A percentile compares a stretch with the other conserved stretches of the same genome.
Conservation (phyloP, 1,284 basidiomycete species). For the Cryptococcus floricola region DNA sequence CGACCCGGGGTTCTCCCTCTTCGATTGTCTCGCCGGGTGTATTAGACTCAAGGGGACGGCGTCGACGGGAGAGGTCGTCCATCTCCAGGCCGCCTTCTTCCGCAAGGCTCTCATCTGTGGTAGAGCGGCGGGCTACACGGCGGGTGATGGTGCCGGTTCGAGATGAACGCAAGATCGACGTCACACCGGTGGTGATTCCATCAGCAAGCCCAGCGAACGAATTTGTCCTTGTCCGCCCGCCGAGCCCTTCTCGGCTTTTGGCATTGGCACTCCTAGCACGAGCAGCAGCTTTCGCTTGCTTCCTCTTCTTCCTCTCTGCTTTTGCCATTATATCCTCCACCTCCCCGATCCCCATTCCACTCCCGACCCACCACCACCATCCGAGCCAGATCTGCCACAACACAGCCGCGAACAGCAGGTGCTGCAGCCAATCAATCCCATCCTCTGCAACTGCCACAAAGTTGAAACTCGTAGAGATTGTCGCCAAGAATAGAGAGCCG, state of each 20-base stretch:
- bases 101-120: conserved; percentile 9
- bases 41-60: neutral
- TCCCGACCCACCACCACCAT: conserved; percentile 98
- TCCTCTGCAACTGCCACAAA: conserved; percentile 80
- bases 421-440: conserved; percentile 78
- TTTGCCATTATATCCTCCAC: conserved; percentile 50
- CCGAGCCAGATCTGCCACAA: conserved; percentile 81
- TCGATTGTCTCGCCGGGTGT: neutral
- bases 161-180: conserved; percentile 22
- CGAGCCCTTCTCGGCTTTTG: neutral
- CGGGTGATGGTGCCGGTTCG: conserved; percentile 16
- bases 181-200: conserved; percentile 24
- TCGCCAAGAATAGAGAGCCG: conserved; percentile 70
- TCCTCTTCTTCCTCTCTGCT: conserved; percentile 40
- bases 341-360: conserved; percentile 64
- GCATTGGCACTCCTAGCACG: conserved; percentile 12
- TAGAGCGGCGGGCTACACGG: conserved; percentile 1
- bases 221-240: conserved; percentile 7
- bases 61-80: conserved; percentile 4
- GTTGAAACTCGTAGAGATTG: conserved; percentile 75
- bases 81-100: conserved; percentile 18
- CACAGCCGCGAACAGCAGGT: conserved; percentile 77
- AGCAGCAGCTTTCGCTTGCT: conserved; percentile 27
- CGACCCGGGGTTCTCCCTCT: conserved; percentile 7
- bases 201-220: conserved; percentile 20